A percentile compares a stretch with the other conserved stretches of the same genome.
These are phyloP conservation scores for Neolentinus lepideus DNA, from an alignment of 1,284 basidiomycete species.

Conservation along the genomic window DNA sequence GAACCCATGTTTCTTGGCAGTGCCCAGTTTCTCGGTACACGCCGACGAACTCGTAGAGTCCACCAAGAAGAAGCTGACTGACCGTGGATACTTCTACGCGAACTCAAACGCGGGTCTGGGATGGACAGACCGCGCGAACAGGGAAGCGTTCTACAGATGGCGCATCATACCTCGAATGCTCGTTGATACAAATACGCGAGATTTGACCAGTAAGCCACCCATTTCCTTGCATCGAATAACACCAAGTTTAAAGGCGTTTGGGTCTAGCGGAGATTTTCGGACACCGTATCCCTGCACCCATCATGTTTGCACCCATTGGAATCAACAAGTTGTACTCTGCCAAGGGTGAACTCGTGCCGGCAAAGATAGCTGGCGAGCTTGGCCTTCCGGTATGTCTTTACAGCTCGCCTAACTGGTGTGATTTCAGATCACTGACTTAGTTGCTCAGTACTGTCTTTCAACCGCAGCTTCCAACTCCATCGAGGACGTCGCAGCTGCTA, in stretches of 20 bases:
- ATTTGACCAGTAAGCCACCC: slow-evolving; percentile 35
- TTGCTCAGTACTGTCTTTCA: slow-evolving; percentile 42
- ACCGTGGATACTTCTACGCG: slow-evolving; percentile 48
- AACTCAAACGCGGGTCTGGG: slow-evolving; percentile 51
- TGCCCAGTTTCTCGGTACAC: slow-evolving; percentile 34
- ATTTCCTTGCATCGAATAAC: neutral
- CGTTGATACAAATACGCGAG: slow-evolving; percentile 51
- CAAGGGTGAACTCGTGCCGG: slow-evolving; percentile 45
- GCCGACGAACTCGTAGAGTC: slow-evolving; percentile 42
- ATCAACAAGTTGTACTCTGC: slow-evolving; percentile 51
- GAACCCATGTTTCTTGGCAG: slow-evolving; percentile 9
- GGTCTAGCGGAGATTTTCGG: slow-evolving; percentile 42
- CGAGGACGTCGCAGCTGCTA: slow-evolving; percentile 44
- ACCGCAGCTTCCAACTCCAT: slow-evolving; percentile 48
- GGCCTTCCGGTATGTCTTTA: slow-evolving; percentile 36
- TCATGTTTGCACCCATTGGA: slow-evolving; percentile 51
- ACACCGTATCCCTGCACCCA: slow-evolving; percentile 43
- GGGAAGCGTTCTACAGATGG: slow-evolving; percentile 43
- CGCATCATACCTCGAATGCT: slow-evolving; percentile 51
- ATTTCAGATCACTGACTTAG: neutral
- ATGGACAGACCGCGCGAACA: slow-evolving; percentile 49
- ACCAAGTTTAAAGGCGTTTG: neutral
- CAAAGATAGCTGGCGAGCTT: slow-evolving; percentile 47
- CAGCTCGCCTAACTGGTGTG: neutral
- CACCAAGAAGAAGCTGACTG: slow-evolving; percentile 42